Evolutionary conservation across 2,329 filamentous ascomycete genomes (phyloP).

Genomic region (Cladosporium halotolerans): DNA sequence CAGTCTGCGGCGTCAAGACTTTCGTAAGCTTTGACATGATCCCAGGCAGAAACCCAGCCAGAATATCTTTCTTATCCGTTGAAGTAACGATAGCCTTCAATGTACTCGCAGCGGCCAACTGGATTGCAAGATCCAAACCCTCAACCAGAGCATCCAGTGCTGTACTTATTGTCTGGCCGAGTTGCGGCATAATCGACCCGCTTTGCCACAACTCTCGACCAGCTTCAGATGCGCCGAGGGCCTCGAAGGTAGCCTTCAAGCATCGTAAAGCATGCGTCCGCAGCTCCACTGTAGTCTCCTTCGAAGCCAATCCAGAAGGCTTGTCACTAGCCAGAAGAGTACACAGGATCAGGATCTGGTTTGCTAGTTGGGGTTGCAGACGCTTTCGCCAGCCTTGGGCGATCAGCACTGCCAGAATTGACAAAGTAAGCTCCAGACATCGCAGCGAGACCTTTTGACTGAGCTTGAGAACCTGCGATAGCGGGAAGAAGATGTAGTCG

Average conservation of each 20-base stretch:
- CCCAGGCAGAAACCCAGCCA: slow-evolving; percentile 82
- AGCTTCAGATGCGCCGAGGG: slow-evolving; percentile 44
- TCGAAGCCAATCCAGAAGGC: slow-evolving; percentile 49
- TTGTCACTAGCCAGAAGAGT: slow-evolving; percentile 73
- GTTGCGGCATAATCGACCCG: slow-evolving; percentile 61
- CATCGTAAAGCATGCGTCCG: slow-evolving; percentile 64
- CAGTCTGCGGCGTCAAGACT: slow-evolving; percentile 62
- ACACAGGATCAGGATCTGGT: slow-evolving; percentile 79
- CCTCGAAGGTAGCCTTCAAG: slow-evolving; percentile 59
- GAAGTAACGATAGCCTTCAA: slow-evolving; percentile 57
- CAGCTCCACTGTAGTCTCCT: slow-evolving; percentile 65
- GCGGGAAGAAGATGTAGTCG: slow-evolving; percentile 90
- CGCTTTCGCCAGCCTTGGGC: slow-evolving; percentile 69
- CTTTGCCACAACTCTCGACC: slow-evolving; percentile 46
- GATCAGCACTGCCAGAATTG: slow-evolving; percentile 68
- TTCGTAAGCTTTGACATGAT: slow-evolving; percentile 77
- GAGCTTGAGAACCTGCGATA: slow-evolving; percentile 77
- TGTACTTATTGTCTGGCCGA: slow-evolving; percentile 77
- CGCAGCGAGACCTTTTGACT: slow-evolving; percentile 65
- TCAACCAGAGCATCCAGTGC: slow-evolving; percentile 68
- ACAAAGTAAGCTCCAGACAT: slow-evolving; percentile 68
- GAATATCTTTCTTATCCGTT: slow-evolving; percentile 64
- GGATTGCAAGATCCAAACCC: slow-evolving; percentile 60
- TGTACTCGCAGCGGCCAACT: slow-evolving; percentile 61
- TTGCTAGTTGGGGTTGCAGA: slow-evolving; percentile 65